A percentile compares a stretch with the other conserved stretches of the same genome.
Evolutionary conservation across 441 rosid species (phyloP).

Genomic region (Croton setiger): DNA sequence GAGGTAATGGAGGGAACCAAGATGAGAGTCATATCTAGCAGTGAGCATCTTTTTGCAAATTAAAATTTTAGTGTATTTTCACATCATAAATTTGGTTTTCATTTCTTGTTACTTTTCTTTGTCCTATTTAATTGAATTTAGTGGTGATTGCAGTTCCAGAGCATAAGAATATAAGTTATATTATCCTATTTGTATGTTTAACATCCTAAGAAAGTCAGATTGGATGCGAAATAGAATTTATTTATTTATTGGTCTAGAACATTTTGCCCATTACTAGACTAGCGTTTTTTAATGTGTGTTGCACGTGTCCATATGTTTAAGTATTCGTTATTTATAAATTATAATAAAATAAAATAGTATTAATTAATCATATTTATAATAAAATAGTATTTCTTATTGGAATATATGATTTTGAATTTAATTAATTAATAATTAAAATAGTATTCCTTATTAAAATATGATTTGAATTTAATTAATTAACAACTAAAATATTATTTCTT

Average conservation of each 20-base stretch:
- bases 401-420: no score
- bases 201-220: not conserved
- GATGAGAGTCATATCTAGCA: not conserved
- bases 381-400: no score
- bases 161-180: not conserved
- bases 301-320: no score
- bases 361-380: no score
- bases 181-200: not conserved
- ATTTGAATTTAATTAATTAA: no score
- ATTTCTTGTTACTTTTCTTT: not conserved
- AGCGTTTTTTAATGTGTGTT: no score
- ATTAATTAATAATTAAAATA: no score
- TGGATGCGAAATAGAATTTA: not conserved
- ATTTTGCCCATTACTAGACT: not conserved
- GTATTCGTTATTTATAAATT: no score
- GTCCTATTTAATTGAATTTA: not conserved
- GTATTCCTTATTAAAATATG: no score
- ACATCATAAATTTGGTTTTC: not conserved
- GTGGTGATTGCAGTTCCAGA: not conserved
- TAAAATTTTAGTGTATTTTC: not conserved
- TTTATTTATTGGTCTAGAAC: not conserved
- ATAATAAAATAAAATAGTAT: no score
- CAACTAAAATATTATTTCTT: no score
- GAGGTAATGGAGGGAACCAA: not conserved
- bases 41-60: constrained; percentile 1